phyloP scores from a whole-genome alignment of 2,329 filamentous ascomycete species.

The Trematosphaeria pertusa region DNA sequence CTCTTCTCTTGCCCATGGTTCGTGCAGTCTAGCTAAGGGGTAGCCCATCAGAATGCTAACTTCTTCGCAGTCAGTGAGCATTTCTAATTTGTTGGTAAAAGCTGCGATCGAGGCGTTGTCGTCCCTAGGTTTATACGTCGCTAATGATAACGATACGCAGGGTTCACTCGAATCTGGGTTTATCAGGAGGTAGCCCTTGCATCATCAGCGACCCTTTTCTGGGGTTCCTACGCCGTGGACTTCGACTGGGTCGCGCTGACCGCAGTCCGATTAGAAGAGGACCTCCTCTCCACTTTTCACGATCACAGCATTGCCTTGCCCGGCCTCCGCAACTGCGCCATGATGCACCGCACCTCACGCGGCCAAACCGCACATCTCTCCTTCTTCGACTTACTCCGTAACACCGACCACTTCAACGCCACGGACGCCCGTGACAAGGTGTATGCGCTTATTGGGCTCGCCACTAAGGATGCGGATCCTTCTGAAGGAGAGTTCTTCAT shows the following conservation, averaged over 20 bases:
- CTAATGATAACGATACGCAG: too few species aligned
- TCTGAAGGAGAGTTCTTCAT: background rate
- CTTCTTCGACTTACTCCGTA: constrained; percentile 7
- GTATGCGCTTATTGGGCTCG: constrained; percentile 3
- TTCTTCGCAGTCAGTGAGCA: too few species aligned
- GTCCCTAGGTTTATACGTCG: too few species aligned
- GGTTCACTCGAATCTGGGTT: too few species aligned
- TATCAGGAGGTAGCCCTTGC: constrained; percentile 8
- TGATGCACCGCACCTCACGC: constrained; percentile 4
- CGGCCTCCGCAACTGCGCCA: constrained; percentile 6
- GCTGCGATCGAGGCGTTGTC: too few species aligned
- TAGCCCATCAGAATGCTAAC: too few species aligned
- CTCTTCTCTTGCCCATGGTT: too few species aligned
- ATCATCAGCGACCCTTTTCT: constrained; percentile 3
- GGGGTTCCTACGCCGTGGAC: background rate
- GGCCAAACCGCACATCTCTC: background rate
- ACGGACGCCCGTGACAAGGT: constrained; percentile 1
- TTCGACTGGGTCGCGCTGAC: constrained; percentile 7
- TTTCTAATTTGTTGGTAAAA: too few species aligned
- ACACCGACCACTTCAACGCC: constrained; percentile 1
- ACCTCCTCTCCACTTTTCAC: background rate
- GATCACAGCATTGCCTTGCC: background rate
- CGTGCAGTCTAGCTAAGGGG: too few species aligned
- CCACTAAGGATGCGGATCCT: constrained; percentile 4
- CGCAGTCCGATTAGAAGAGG: background rate